Base-by-base conservation (phyloP, 495 filamentous ascomycete genomes). In the Xylona heveae region DNA sequence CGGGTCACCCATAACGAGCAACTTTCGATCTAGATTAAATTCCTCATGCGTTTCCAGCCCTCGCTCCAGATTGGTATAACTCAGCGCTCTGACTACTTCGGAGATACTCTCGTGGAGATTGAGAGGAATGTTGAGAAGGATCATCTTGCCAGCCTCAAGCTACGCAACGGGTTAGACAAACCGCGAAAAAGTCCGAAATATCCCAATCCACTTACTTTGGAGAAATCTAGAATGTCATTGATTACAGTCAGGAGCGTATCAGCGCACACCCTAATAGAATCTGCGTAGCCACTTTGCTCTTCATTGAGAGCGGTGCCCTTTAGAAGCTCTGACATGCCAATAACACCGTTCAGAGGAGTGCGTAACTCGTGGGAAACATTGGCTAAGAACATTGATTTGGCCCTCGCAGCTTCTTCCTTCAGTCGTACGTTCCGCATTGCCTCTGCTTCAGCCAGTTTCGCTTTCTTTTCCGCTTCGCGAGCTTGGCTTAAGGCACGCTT, bases 71-170 rank as follows among this genome's bases (percentile, higher is more conserved):
- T 90, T 83, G 22, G 79, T 84, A 48, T 79, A 91, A 9, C 77
- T 74, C 9, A 80, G 64, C 2, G 83, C 83, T 23, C 83, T 69
- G 12, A 91, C 75, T 2, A 91, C 82, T 45, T 91, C 82, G 5
- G 67, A 68, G 34, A 91, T 79, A 37, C 84, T 91, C 49, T 83
- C 79, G 40, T 71, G 74, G 0, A 88, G 62, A 35, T 78, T 84
- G 40, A 91, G 65, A 1, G 80, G 78, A 30, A 85, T 81, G 7
- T 75, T 74, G 34, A 78, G 85, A 6, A 91, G 72, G 49, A 81
- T 80, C 78, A 93, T 88, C 57, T 91, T 93, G 43, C 84, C 83
- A 10, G 83, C 83, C 49, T 93, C 83, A 46, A 93, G 69, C 46
- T n/a, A n/a, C n/a, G n/a, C n/a, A n/a, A n/a, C n/a, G n/a, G n/a